Conservation (phyloP, 2,329 filamentous ascomycete species). For the Hymenoscyphus fraxineus region DNA sequence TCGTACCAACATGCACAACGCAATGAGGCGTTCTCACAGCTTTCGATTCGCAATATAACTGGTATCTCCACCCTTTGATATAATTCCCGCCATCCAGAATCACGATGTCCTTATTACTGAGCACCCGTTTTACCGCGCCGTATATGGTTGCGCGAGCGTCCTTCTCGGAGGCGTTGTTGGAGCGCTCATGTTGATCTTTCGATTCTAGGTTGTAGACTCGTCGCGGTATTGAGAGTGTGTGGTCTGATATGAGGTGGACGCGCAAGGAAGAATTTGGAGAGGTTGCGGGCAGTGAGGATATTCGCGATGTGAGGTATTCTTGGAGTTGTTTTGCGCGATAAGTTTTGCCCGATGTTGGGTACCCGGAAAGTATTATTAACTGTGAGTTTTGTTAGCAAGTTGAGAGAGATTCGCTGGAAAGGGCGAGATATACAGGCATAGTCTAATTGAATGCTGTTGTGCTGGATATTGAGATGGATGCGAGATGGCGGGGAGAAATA, state of each 20-base stretch:
- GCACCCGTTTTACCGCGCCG: slow-evolving; percentile 71
- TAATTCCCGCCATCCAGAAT: slow-evolving; percentile 80
- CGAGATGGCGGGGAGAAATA: background rate
- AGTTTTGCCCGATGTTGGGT: slow-evolving; percentile 62
- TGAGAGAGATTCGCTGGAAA: background rate
- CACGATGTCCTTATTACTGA: slow-evolving; percentile 71
- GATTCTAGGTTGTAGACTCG: slow-evolving; percentile 65
- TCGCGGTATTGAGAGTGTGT: slow-evolving; percentile 65
- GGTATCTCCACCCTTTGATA: slow-evolving; percentile 87
- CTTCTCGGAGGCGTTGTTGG: slow-evolving; percentile 73
- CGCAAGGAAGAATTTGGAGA: slow-evolving; percentile 45
- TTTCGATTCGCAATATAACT: slow-evolving; percentile 81
- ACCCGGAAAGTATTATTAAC: slow-evolving; percentile 65
- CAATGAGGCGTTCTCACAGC: slow-evolving; percentile 72
- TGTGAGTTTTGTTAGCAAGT: slow-evolving; percentile 31
- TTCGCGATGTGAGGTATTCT: slow-evolving; percentile 39
- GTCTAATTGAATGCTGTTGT: background rate
- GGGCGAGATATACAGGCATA: background rate
- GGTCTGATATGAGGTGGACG: slow-evolving; percentile 71
- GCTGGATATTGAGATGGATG: background rate
- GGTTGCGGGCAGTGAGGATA: slow-evolving; percentile 33
- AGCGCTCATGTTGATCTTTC: slow-evolving; percentile 58
- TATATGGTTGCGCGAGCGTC: slow-evolving; percentile 74
- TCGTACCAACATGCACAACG: slow-evolving; percentile 63
- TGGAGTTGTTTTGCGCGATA: slow-evolving; percentile 10